Evolutionary conservation across 2,329 filamentous ascomycete species (phyloP).

Genomic region (Penicillium sp.): DNA sequence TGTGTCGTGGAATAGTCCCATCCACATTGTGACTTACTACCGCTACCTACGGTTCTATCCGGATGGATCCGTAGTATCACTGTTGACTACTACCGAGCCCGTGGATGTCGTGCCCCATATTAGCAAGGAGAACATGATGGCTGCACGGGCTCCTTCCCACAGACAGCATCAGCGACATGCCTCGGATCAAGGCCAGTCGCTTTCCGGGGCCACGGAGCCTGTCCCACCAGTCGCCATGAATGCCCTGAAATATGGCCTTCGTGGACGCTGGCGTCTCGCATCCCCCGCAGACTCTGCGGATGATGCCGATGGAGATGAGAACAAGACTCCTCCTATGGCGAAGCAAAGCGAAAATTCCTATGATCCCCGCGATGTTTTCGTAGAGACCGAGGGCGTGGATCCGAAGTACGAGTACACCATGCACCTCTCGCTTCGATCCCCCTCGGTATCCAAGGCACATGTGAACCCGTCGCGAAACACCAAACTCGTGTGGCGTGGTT

Average conservation of each 20-base stretch:
- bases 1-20: constrained; percentile 76
- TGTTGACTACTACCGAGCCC: constrained; percentile 81
- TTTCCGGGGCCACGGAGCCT: constrained; percentile 34
- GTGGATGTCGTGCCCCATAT: constrained; percentile 85
- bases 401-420: constrained; percentile 83
- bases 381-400: constrained; percentile 84
- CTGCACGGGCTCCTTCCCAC: constrained; percentile 38
- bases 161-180: constrained; percentile 44
- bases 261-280: constrained; percentile 68
- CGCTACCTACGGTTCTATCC: constrained; percentile 95
- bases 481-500: constrained; percentile 84
- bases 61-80: constrained; percentile 78
- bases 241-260: constrained; percentile 70
- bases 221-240: constrained; percentile 47
- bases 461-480: constrained; percentile 69
- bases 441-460: constrained; percentile 55
- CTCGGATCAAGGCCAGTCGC: constrained; percentile 45
- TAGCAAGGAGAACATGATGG: constrained; percentile 67
- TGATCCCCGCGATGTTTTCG: constrained; percentile 64
- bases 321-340: constrained; percentile 41
- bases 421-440: constrained; percentile 68
- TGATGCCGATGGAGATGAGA: constrained; percentile 20
- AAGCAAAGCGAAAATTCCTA: constrained; percentile 24
- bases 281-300: constrained; percentile 47
- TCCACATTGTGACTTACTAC: constrained; percentile 97